These are phyloP conservation scores for Yamadazyma jaroonii DNA, from an alignment of 1,139 yeast species.

Conservation along the genomic window DNA sequence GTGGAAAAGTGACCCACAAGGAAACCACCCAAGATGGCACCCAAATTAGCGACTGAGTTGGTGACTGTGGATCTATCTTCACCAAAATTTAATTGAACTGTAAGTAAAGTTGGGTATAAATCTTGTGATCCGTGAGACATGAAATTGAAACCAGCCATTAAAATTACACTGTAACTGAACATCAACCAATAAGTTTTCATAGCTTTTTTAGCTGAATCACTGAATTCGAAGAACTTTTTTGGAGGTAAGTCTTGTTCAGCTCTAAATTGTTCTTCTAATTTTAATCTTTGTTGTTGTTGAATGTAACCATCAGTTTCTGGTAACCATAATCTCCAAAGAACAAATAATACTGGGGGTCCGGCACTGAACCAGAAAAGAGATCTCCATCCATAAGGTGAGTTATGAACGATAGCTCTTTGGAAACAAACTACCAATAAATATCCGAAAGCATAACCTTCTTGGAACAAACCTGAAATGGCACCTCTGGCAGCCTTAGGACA, in stretches of 20 bases:
- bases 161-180: slow-evolving; percentile 30
- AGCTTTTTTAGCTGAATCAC: slow-evolving; percentile 23
- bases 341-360: slow-evolving; percentile 39
- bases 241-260: slow-evolving; percentile 3
- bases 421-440: slow-evolving; percentile 39
- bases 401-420: slow-evolving; percentile 31
- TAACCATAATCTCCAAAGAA: slow-evolving; percentile 31
- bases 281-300: slow-evolving; percentile 21
- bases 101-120: slow-evolving; percentile 35
- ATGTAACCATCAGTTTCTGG: slow-evolving; percentile 39
- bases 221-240: slow-evolving; percentile 10
- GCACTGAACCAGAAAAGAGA: slow-evolving; percentile 42
- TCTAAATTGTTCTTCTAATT: background rate
- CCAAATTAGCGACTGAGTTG: slow-evolving; percentile 36
- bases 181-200: slow-evolving; percentile 37
- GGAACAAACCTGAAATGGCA: slow-evolving; percentile 37
- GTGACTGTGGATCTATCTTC: slow-evolving; percentile 32
- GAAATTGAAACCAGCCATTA: slow-evolving; percentile 45
- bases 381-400: slow-evolving; percentile 36
- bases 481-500: slow-evolving; percentile 39
- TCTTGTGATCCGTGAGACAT: slow-evolving; percentile 41
- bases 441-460: slow-evolving; percentile 44
- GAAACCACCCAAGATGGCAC: slow-evolving; percentile 37
- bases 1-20: slow-evolving; percentile 34
- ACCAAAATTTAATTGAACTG: slow-evolving; percentile 25